A percentile compares a stretch with the other conserved stretches of the same genome.
phyloP scores from a whole-genome alignment of 106 monocot species.

The Triglochin maritima region DNA sequence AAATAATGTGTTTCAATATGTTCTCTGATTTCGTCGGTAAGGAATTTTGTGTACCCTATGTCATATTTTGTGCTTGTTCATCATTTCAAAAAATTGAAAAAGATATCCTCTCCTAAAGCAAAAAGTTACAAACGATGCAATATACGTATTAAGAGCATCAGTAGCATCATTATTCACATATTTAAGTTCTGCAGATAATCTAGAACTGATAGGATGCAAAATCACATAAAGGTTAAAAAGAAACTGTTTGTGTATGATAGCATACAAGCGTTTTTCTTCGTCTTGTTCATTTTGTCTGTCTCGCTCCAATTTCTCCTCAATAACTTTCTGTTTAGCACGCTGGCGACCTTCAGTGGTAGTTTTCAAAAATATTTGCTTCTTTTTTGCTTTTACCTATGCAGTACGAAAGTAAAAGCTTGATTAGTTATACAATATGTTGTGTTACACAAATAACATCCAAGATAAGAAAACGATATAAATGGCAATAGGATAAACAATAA shows the following conservation, averaged over 20 bases:
- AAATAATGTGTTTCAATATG: no score
- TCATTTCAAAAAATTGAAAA: no score
- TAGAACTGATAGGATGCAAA: background rate
- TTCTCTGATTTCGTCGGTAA: no score
- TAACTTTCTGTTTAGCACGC: constrained; percentile 70
- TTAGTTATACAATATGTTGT: no score
- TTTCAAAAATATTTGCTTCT: constrained; percentile 73
- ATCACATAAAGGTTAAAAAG: background rate
- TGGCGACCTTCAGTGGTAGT: constrained; percentile 75
- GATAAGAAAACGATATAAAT: background rate
- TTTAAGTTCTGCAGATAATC: no score
- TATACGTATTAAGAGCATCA: no score
- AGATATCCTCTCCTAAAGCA: no score
- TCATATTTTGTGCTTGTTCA: no score
- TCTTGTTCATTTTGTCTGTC: constrained; percentile 78
- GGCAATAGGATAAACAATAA: background rate
- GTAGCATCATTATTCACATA: no score
- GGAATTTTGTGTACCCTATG: no score
- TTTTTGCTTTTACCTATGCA: constrained; percentile 77
- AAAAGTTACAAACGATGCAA: no score
- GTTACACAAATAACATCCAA: background rate
- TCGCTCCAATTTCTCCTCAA: constrained; percentile 63
- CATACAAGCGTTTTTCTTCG: constrained; percentile 83
- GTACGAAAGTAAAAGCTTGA: background rate
- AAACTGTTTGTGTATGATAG: constrained; percentile 7